phyloP scores from a whole-genome alignment of 179 eudicot genomes.

The Actinidia chinensis region DNA sequence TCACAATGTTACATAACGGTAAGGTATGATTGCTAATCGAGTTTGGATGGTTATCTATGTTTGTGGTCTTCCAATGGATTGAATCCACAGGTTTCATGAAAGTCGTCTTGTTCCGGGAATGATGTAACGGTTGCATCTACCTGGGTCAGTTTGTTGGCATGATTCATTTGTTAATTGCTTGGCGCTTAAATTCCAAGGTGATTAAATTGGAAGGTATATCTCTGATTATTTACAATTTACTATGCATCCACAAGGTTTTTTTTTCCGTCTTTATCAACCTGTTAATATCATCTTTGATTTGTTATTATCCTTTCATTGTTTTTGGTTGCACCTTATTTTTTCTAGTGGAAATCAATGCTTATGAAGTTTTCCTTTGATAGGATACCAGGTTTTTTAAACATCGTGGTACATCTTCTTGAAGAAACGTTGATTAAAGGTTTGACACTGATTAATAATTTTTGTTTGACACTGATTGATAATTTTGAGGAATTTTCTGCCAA shows the following conservation, averaged over 20 bases:
- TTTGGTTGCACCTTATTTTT: constrained; percentile 5
- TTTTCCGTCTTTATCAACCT: background rate
- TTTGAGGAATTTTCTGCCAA: background rate
- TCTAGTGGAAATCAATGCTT: background rate
- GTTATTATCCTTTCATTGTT: background rate
- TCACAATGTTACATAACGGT: background rate
- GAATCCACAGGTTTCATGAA: constrained; percentile 90
- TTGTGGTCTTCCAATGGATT: constrained; percentile 94
- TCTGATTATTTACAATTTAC: too few species aligned
- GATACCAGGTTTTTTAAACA: too few species aligned
- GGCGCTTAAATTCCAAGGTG: background rate
- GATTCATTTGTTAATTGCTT: background rate
- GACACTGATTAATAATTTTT: too few species aligned
- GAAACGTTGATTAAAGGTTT: too few species aligned
- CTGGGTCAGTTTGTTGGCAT: constrained; percentile 74
- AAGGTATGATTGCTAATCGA: constrained; percentile 6
- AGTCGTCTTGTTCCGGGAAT: constrained; percentile 99
- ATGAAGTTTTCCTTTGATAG: too few species aligned
- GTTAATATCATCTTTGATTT: background rate
- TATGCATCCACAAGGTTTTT: background rate
- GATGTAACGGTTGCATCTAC: constrained; percentile 91
- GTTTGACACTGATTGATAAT: too few species aligned
- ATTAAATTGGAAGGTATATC: constrained; percentile 8
- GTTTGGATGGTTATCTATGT: constrained; percentile 56
- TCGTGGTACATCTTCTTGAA: too few species aligned